A percentile compares a stretch with the other conserved stretches of the same genome.
Conservation (phyloP, 345 rosid species). For the Dipteronia dyeriana region DNA sequence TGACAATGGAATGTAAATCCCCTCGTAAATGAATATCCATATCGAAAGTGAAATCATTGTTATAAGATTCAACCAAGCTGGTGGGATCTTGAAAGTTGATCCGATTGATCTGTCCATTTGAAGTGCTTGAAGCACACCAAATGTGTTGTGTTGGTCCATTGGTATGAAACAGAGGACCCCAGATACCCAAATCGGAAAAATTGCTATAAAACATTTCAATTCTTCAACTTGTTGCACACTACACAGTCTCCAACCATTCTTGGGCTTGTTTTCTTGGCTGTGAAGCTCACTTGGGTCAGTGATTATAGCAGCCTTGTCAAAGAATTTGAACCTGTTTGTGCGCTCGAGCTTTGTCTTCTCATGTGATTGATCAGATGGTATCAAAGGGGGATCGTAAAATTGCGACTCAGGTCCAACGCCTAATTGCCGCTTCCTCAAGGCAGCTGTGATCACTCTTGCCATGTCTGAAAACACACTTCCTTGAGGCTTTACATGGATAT, state of each 20-base stretch:
- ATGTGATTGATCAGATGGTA: slow-evolving; percentile 5
- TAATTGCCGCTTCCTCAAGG: slow-evolving; percentile 41
- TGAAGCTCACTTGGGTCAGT: slow-evolving; percentile 49
- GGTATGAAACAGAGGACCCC: slow-evolving; percentile 63
- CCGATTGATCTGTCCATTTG: slow-evolving; percentile 49
- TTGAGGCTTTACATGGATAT: slow-evolving; percentile 45
- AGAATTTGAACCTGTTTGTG: slow-evolving; percentile 41
- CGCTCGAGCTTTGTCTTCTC: slow-evolving; percentile 27
- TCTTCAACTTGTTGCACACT: slow-evolving; percentile 65
- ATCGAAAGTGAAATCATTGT: slow-evolving; percentile 60
- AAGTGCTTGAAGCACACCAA: slow-evolving; percentile 63
- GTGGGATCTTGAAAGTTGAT: slow-evolving; percentile 45
- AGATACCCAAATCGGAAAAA: slow-evolving; percentile 61
- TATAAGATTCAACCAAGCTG: slow-evolving; percentile 65
- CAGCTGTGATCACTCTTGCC: slow-evolving; percentile 50
- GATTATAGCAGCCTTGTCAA: slow-evolving; percentile 61
- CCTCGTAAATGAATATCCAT: slow-evolving; percentile 70
- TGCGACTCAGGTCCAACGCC: neutral
- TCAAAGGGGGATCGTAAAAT: slow-evolving; percentile 38
- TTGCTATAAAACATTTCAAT: slow-evolving; percentile 47
- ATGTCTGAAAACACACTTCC: slow-evolving; percentile 61
- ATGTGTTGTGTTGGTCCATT: slow-evolving; percentile 64
- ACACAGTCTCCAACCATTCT: slow-evolving; percentile 57
- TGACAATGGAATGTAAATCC: slow-evolving; percentile 38
- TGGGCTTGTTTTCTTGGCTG: slow-evolving; percentile 36